A percentile compares a stretch with the other conserved stretches of the same genome.
These are phyloP conservation scores for Candida quercuum DNA, from an alignment of 805 yeast genomes.

Conservation along the genomic window DNA sequence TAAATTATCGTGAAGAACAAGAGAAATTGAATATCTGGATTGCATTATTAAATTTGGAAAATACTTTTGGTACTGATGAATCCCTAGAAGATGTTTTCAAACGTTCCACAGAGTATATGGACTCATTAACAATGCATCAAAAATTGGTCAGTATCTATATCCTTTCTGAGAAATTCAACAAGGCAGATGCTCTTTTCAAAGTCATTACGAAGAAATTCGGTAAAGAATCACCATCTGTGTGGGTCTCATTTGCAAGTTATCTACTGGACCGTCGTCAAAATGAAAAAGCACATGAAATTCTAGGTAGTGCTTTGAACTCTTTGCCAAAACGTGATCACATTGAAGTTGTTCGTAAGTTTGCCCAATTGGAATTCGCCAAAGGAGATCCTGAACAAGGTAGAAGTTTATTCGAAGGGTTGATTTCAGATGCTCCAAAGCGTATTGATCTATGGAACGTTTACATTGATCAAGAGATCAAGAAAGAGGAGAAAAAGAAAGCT, in stretches of 20 bases:
- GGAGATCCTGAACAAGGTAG: slow-evolving; percentile 96
- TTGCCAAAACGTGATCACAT: slow-evolving; percentile 70
- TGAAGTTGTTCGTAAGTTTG: slow-evolving; percentile 82
- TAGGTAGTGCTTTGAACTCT: slow-evolving; percentile 67
- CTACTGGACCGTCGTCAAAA: slow-evolving; percentile 50
- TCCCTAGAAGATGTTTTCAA: slow-evolving; percentile 75
- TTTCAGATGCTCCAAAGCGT: slow-evolving; percentile 86
- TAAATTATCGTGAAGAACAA: slow-evolving; percentile 84
- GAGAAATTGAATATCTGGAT: slow-evolving; percentile 95
- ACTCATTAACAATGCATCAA: slow-evolving; percentile 73
- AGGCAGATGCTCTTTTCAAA: slow-evolving; percentile 66
- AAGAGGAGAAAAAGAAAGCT: slow-evolving; percentile 57
- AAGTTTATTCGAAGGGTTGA: slow-evolving; percentile 86
- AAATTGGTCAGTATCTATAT: slow-evolving; percentile 72
- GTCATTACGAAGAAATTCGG: slow-evolving; percentile 78
- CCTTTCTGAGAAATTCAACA: slow-evolving; percentile 63
- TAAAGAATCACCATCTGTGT: slow-evolving; percentile 54
- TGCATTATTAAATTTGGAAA: slow-evolving; percentile 89
- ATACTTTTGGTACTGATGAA: slow-evolving; percentile 85
- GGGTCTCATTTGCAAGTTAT: slow-evolving; percentile 81
- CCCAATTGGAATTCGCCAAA: slow-evolving; percentile 76
- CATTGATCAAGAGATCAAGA: slow-evolving; percentile 86
- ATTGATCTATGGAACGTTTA: slow-evolving; percentile 94
- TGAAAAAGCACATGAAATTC: slow-evolving; percentile 64
- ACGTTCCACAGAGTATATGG: slow-evolving; percentile 89